Evolutionary conservation across 208 protist genomes (phyloP).

Genomic region (Leishmania major): DNA sequence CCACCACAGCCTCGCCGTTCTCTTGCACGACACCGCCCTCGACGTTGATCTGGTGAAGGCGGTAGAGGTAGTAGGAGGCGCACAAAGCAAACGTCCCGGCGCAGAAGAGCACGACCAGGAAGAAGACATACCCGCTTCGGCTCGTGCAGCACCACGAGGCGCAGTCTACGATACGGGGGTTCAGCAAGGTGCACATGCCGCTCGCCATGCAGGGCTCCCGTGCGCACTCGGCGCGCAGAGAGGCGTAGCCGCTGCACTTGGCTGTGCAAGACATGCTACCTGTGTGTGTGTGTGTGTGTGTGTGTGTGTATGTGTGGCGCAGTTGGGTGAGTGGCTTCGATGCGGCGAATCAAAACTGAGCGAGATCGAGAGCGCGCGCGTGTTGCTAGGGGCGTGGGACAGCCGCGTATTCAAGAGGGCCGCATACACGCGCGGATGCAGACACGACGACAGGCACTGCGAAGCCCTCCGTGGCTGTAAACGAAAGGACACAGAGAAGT

Average conservation of each 20-base stretch:
- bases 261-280: constrained; percentile 51
- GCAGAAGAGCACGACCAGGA: constrained; percentile 79
- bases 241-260: constrained; percentile 68
- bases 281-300: background rate
- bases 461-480: background rate
- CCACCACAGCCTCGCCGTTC: constrained; percentile 49
- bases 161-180: constrained; percentile 57
- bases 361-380: background rate
- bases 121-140: constrained; percentile 71
- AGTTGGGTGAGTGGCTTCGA: background rate
- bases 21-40: constrained; percentile 60
- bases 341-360: background rate
- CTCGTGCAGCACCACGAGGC: constrained; percentile 78
- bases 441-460: background rate
- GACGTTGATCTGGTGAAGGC: constrained; percentile 80
- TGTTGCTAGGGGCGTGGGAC: constrained; percentile 1
- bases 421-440: constrained; percentile 8
- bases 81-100: constrained; percentile 69
- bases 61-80: constrained; percentile 69
- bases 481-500: background rate
- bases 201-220: constrained; percentile 69
- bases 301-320: constrained; percentile 3
- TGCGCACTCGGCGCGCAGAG: constrained; percentile 74
- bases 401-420: constrained; percentile 24
- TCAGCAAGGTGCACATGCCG: constrained; percentile 63